Base-by-base conservation (phyloP, 2,329 filamentous ascomycete species). In the Endocalyx cinctus region DNA sequence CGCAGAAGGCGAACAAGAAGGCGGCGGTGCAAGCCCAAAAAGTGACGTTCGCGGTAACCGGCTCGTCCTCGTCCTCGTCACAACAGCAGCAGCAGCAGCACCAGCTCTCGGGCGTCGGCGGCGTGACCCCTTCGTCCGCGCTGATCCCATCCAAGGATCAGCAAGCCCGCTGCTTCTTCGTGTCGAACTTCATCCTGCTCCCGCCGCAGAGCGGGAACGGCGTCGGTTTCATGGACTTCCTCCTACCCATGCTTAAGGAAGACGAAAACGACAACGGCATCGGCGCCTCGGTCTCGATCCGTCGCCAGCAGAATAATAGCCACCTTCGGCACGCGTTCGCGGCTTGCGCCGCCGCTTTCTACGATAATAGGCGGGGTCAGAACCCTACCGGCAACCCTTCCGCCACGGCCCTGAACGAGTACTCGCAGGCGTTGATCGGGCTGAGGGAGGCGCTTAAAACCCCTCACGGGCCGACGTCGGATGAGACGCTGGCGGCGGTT, bases 151-250 rank as follows among this genome's bases (percentile, higher is more conserved):
- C 51, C n/a, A 54, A 74, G 13, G 71, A 77, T 14, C 64, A 76
- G 38, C 67, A 72, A 42, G 77, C 77, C 2, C 63, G 66, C 8
- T 78, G 74, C 44, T 72, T 76, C 47, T 82, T 82, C 47, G 55
- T 79, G 11, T 63, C 74, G 34, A 79, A 81, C 50, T 82, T 73
- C 48, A 67, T 81, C 31, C 59, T 79, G 10, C 46, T 74, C 8
- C 73, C 77, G 14, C 73, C 77, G 14, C 58, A 59, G 11, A 62
- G 69, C 15, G 69, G 67, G n/a, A 63, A 57, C 22, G 66, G 66
- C 2, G 56, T 71, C 14, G 77, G 77, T 0, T 78, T 73, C 46
- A 64, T 79, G 55, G 74, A 80, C 42, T 80, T 73, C 34, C 55
- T 81, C 2, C 47, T 77, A 5, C 76, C 77, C 6, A 57, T 82